phyloP scores from a whole-genome alignment of 108 stramenopile genomes.

The Poteriospumella lacustris region DNA sequence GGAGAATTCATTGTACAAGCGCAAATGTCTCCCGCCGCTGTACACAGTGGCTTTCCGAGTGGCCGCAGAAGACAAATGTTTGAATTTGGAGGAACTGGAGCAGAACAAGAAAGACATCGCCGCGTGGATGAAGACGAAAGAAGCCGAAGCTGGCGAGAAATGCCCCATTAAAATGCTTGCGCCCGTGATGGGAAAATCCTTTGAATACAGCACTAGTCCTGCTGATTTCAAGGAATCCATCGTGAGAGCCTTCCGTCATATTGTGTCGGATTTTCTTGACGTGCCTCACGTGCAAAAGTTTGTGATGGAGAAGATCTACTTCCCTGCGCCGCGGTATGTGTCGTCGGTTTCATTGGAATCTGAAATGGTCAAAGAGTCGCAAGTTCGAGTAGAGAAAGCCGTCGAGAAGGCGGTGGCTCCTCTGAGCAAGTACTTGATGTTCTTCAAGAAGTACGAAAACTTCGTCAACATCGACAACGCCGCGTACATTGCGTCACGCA shows the following conservation, averaged over 20 bases:
- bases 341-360: neutral
- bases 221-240: constrained; percentile 28
- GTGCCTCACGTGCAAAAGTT: constrained; percentile 54
- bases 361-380: neutral
- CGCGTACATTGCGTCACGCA: constrained; percentile 36
- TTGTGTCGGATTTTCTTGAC: constrained; percentile 20
- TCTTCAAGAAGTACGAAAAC: constrained; percentile 40
- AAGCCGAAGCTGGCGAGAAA: constrained; percentile 22
- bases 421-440: constrained; percentile 29
- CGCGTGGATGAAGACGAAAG: constrained; percentile 13
- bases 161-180: constrained; percentile 17
- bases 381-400: neutral
- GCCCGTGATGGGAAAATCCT: constrained; percentile 24
- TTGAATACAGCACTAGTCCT: constrained; percentile 36
- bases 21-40: neutral
- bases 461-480: constrained; percentile 57
- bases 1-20: neutral
- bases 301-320: constrained; percentile 60
- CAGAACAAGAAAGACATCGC: neutral
- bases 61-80: constrained; percentile 5
- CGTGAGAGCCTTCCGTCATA: constrained; percentile 21
- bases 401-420: constrained; percentile 25
- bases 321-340: neutral
- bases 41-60: neutral
- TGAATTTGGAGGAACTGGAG: constrained; percentile 37